These are phyloP conservation scores for Diaporthe citriasiana DNA, from an alignment of 2,329 filamentous ascomycete genomes.

Conservation along the genomic window DNA sequence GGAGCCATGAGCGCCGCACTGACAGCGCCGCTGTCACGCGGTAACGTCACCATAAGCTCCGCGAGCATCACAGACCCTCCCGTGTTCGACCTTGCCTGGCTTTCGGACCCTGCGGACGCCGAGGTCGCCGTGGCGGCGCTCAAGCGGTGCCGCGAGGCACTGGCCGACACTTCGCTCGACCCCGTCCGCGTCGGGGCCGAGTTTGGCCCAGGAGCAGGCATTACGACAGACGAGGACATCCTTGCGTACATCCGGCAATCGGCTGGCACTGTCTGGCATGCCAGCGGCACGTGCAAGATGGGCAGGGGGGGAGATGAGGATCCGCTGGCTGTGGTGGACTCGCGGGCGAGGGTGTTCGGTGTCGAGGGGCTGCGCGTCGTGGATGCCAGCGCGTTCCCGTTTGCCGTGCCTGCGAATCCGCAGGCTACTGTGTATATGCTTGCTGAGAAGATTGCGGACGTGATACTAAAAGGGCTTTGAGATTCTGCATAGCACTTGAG, in stretches of 20 bases:
- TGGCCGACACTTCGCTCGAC: slow-evolving; percentile 36
- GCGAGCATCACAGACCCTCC: slow-evolving; percentile 52
- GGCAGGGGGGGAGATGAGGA: slow-evolving; percentile 50
- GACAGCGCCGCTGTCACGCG: slow-evolving; percentile 55
- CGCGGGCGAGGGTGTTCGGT: slow-evolving; percentile 60
- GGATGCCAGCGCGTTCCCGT: slow-evolving; percentile 63
- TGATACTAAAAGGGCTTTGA: slow-evolving; percentile 44
- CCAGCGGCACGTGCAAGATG: slow-evolving; percentile 61
- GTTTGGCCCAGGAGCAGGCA: slow-evolving; percentile 52
- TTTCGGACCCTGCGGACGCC: slow-evolving; percentile 54
- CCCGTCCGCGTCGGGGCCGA: slow-evolving; percentile 49
- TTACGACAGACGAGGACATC: slow-evolving; percentile 46
- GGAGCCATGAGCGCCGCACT: slow-evolving; percentile 46
- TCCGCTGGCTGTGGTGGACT: slow-evolving; percentile 58
- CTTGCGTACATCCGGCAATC: slow-evolving; percentile 45
- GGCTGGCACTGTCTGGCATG: slow-evolving; percentile 51
- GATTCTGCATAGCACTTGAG: no score
- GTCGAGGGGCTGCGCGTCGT: slow-evolving; percentile 60
- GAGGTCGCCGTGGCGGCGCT: slow-evolving; percentile 57
- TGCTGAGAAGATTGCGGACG: slow-evolving; percentile 58
- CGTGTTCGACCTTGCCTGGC: slow-evolving; percentile 57
- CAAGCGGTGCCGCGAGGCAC: slow-evolving; percentile 54
- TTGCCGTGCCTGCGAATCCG: slow-evolving; percentile 61
- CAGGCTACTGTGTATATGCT: slow-evolving; percentile 67
- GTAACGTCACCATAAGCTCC: slow-evolving; percentile 55